These are phyloP conservation scores for Lachancea quebecensis DNA, from an alignment of 805 yeast genomes.

Conservation along the genomic window DNA sequence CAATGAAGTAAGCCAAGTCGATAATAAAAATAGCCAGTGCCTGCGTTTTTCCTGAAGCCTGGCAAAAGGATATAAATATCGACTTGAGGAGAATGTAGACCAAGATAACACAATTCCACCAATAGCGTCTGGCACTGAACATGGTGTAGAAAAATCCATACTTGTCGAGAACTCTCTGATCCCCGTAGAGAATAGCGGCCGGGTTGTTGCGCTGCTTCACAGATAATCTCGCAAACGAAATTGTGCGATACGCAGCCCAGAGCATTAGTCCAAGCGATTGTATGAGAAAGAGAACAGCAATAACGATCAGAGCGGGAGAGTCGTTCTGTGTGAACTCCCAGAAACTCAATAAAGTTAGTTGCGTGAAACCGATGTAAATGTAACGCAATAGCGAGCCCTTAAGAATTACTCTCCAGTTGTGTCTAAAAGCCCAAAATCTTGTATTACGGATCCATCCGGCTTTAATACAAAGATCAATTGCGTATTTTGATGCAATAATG, in stretches of 20 bases:
- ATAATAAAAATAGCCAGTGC: constrained; percentile 67
- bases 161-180: constrained; percentile 60
- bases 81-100: constrained; percentile 59
- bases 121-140: constrained; percentile 74
- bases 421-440: constrained; percentile 43
- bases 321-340: constrained; percentile 83
- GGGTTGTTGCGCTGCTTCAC: constrained; percentile 61
- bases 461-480: constrained; percentile 42
- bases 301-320: constrained; percentile 81
- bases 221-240: constrained; percentile 56
- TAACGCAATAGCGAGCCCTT: constrained; percentile 79
- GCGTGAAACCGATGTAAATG: constrained; percentile 79
- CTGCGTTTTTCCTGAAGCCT: constrained; percentile 74
- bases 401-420: constrained; percentile 50
- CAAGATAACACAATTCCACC: constrained; percentile 70
- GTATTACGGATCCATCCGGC: constrained; percentile 44
- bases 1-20: constrained; percentile 63
- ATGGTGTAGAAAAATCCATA: constrained; percentile 87
- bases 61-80: constrained; percentile 70
- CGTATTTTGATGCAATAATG: constrained; percentile 47
- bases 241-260: constrained; percentile 62
- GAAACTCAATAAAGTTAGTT: constrained; percentile 66
- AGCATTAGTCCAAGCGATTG: constrained; percentile 53
- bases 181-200: constrained; percentile 81
- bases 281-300: constrained; percentile 66